Evolutionary conservation across 1,284 basidiomycete genomes (phyloP).

Genomic region (Inonotus hispidus): DNA sequence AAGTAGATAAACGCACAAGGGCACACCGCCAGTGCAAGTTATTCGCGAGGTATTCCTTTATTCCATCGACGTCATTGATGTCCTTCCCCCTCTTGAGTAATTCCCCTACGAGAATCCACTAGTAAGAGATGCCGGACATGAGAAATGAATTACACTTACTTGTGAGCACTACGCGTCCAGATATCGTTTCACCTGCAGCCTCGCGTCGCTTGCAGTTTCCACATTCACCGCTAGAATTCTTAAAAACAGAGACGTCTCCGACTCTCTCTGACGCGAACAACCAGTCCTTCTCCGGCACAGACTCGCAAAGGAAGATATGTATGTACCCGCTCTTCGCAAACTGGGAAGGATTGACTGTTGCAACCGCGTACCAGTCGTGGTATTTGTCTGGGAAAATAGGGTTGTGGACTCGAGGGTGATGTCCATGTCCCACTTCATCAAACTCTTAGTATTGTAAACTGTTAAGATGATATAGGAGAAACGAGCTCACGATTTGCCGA

Average conservation of each 20-base stretch:
- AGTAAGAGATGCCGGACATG: background rate
- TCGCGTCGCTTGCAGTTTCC: background rate
- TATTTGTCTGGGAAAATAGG: too few species aligned
- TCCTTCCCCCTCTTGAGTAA: background rate
- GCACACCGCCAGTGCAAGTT: slow-evolving; percentile 1
- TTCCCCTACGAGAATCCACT: background rate
- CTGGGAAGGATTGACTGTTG: background rate
- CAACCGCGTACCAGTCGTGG: background rate
- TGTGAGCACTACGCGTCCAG: background rate
- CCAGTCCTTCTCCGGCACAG: background rate
- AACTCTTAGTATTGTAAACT: too few species aligned
- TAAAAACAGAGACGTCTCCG: background rate
- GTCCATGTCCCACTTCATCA: too few species aligned
- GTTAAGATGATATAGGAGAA: too few species aligned
- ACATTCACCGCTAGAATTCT: background rate
- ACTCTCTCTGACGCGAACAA: background rate
- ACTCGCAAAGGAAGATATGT: background rate
- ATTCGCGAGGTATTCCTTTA: background rate
- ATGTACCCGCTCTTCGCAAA: background rate
- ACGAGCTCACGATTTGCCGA: too few species aligned
- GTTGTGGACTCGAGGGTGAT: too few species aligned
- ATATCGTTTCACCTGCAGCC: background rate
- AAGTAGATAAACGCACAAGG: background rate
- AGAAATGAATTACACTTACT: background rate
- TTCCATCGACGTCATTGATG: background rate